phyloP scores from a whole-genome alignment of 495 filamentous ascomycete species.

The Xylaria telfairii region DNA sequence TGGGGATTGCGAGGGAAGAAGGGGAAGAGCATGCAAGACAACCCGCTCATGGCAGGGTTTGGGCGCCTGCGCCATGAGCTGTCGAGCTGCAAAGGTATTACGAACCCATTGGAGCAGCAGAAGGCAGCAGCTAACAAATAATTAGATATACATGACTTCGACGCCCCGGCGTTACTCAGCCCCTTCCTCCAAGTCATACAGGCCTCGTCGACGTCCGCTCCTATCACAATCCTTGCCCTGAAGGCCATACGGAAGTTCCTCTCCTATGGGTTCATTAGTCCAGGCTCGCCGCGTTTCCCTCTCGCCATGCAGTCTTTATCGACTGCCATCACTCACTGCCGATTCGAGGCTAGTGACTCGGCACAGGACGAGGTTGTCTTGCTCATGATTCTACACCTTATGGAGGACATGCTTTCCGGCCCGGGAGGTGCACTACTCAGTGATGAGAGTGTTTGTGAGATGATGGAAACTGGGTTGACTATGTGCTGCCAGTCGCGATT shows the following conservation, averaged over 20 bases:
- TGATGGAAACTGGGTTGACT: conserved; percentile 98
- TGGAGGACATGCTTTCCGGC: conserved; percentile 96
- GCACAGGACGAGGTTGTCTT: conserved; percentile 94
- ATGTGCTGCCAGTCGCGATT: conserved; percentile 95
- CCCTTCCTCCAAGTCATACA: conserved; percentile 98
- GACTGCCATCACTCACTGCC: conserved; percentile 94
- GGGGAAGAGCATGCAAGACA: conserved; percentile 98
- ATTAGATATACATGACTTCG: conserved; percentile 83
- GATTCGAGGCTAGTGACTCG: conserved; percentile 95
- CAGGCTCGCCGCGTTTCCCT: conserved; percentile 80
- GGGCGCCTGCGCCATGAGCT: conserved; percentile 87
- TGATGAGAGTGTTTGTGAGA: conserved; percentile 97
- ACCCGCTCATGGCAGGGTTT: conserved; percentile 95
- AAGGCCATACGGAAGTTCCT: conserved; percentile 98
- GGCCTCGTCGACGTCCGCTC: conserved; percentile 92
- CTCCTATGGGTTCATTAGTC: conserved; percentile 87
- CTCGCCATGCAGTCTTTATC: conserved; percentile 95
- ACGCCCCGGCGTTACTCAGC: conserved; percentile 87
- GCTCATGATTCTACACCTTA: conserved; percentile 90
- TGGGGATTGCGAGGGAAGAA: conserved; percentile 97
- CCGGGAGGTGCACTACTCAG: conserved; percentile 89
- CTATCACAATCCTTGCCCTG: conserved; percentile 92
- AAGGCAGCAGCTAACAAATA: neutral
- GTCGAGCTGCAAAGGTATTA: conserved; percentile 79
- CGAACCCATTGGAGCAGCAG: neutral